phyloP scores from a whole-genome alignment of 257 asterid species.

The Ophiorrhiza pumila region DNA sequence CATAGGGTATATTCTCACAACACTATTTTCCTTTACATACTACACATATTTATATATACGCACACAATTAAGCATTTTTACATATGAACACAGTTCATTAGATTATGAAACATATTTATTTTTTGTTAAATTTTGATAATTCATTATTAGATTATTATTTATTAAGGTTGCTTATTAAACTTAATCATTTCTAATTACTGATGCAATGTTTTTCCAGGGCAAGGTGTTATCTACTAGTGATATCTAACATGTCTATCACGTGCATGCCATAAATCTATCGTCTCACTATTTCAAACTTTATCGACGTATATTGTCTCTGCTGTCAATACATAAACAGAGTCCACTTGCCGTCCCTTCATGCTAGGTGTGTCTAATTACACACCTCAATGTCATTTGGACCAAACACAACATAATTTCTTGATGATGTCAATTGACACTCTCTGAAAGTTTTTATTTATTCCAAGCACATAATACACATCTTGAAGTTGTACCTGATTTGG shows the following conservation, averaged over 20 bases:
- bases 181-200: too few relatives aligned
- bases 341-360: not conserved
- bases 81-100: too few relatives aligned
- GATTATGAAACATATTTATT: too few relatives aligned
- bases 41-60: too few relatives aligned
- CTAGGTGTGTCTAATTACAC: not conserved
- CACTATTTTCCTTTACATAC: too few relatives aligned
- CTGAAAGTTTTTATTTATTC: not conserved
- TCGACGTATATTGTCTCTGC: not conserved
- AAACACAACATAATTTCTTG: constrained; percentile 1
- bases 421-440: not conserved
- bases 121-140: too few relatives aligned
- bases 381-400: not conserved
- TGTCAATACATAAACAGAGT: not conserved
- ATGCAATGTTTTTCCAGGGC: too few relatives aligned
- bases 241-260: not conserved
- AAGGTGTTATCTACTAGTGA: too few relatives aligned
- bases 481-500: not conserved
- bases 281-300: not conserved
- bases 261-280: not conserved
- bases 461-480: not conserved
- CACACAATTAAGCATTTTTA: too few relatives aligned
- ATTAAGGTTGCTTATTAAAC: too few relatives aligned
- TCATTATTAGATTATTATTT: too few relatives aligned
- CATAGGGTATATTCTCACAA: too few relatives aligned